phyloP scores from a whole-genome alignment of 2,329 filamentous ascomycete species.

The Mycosphaerelloides madeirae region DNA sequence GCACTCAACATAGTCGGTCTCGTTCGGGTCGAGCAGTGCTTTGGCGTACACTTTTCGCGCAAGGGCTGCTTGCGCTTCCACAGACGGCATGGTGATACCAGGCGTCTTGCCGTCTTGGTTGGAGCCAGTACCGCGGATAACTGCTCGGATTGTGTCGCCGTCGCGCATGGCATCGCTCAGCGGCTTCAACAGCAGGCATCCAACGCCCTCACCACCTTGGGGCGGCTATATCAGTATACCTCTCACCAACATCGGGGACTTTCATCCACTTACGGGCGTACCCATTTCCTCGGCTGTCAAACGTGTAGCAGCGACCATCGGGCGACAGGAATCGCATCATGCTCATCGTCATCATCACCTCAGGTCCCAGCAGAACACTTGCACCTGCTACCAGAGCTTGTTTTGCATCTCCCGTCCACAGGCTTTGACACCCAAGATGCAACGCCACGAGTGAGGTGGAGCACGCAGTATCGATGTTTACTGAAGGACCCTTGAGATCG shows the following conservation, averaged over 20 bases:
- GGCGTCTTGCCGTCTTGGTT: slow-evolving; percentile 16
- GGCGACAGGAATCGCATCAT: not conserved
- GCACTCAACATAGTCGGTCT: slow-evolving; percentile 17
- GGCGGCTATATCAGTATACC: too few species aligned
- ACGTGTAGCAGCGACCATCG: not conserved
- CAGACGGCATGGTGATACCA: slow-evolving; percentile 13
- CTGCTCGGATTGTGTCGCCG: slow-evolving; percentile 28
- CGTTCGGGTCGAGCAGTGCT: slow-evolving; percentile 6
- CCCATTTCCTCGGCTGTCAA: not conserved
- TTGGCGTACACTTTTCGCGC: slow-evolving; percentile 12
- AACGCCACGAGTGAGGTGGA: slow-evolving; percentile 1
- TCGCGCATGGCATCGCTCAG: slow-evolving; percentile 11
- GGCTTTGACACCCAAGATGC: slow-evolving; percentile 21
- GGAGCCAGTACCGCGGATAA: slow-evolving; percentile 32
- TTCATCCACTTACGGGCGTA: too few species aligned
- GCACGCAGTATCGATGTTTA: slow-evolving; percentile 7
- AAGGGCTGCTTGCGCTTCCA: slow-evolving; percentile 14
- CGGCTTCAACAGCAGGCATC: slow-evolving; percentile 23
- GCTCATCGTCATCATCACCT: not conserved
- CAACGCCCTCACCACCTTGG: slow-evolving; percentile 55
- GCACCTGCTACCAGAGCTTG: slow-evolving; percentile 5
- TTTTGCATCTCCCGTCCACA: slow-evolving; percentile 22
- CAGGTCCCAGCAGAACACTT: not conserved
- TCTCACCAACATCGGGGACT: too few species aligned
- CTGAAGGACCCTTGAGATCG: not conserved